Base-by-base conservation (phyloP, 345 rosid species). In the Syzygium oleosum region DNA sequence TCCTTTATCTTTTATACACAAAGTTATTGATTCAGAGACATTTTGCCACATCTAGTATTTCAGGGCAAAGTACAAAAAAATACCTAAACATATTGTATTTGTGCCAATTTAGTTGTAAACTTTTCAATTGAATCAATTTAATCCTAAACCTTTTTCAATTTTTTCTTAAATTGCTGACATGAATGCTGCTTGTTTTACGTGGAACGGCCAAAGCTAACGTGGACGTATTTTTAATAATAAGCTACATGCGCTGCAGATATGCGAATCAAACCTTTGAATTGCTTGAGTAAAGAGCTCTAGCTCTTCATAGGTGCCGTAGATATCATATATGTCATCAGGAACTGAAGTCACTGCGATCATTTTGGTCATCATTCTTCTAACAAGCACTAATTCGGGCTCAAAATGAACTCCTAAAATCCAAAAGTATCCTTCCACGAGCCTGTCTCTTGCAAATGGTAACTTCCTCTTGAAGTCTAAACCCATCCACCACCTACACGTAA, bases 281-380 rank as follows among this genome's bases (percentile, higher is more conserved):
- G 83, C 91, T 59, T 89, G 41, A 16, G 92, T 86, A 25, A 92
- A 77, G 59, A 89, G 90, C 79, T 85, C 87, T 25, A 91, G 88
- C 56, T 92, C 93, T 22, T 90, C 92, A 38, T 68, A n/a, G 5
- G 88, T 91, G 27, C 92, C 92, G 52, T 91, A 88, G 3, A 85
- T 84, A 65, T 90, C 92, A 46, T 89, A 92, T 2, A 86, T 89
- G 84, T 91, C 92, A 86, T 91, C 92, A 11, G 89, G 34, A 12
- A 89, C 16, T 21, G 91, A 84, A 10, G 43, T 0, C 4, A 92
- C 14, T 1, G 55, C 17, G 2, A 55, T 38, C 29, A 86, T 84
- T 91, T 90, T 89, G 23, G 88, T 59, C 55, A 88, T 3, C 6
- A 90, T 80, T 4, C 14, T 56, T 79, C 91, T 85, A 0, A 85